These are phyloP conservation scores for Sungouiozyma intestinalis DNA, from an alignment of 805 yeast genomes.

Conservation along the genomic window DNA sequence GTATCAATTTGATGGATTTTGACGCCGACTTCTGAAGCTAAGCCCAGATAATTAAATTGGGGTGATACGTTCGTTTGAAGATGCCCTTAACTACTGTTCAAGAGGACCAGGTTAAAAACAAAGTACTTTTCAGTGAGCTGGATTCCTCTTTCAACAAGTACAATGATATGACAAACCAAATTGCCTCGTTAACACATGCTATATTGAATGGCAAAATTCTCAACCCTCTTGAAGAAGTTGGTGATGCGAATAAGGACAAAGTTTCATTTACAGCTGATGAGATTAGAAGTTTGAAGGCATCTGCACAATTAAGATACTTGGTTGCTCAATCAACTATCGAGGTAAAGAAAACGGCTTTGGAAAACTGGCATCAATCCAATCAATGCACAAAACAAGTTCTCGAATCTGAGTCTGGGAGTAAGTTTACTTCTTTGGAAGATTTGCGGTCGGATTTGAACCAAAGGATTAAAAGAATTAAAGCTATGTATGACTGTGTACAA, in stretches of 20 bases:
- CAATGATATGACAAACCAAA: slow-evolving; percentile 14
- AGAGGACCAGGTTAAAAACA: slow-evolving; percentile 13
- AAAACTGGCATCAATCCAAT: slow-evolving; percentile 18
- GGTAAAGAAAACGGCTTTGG: slow-evolving; percentile 14
- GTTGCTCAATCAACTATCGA: slow-evolving; percentile 22
- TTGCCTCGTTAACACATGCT: slow-evolving; percentile 11
- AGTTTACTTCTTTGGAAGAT: slow-evolving; percentile 11
- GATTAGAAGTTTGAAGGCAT: slow-evolving; percentile 9
- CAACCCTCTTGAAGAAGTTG: slow-evolving; percentile 7
- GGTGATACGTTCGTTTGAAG: too few species aligned
- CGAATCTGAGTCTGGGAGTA: slow-evolving; percentile 6
- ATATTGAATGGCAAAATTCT: slow-evolving; percentile 16
- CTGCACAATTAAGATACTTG: slow-evolving; percentile 13
- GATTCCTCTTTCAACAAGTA: slow-evolving; percentile 20
- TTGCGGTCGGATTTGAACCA: slow-evolving; percentile 6
- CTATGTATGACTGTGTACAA: slow-evolving; percentile 16
- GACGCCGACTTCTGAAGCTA: too few species aligned
- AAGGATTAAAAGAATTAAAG: slow-evolving; percentile 16
- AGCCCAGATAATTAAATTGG: too few species aligned
- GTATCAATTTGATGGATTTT: too few species aligned
- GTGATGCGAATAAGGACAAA: background rate
- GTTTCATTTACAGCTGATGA: slow-evolving; percentile 8
- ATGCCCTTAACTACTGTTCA: slow-evolving; percentile 8
- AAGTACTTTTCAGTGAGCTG: slow-evolving; percentile 19
- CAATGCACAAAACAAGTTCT: slow-evolving; percentile 9